phyloP scores from a whole-genome alignment of 768 basidiomycete species.

The Leccinum imitatum region DNA sequence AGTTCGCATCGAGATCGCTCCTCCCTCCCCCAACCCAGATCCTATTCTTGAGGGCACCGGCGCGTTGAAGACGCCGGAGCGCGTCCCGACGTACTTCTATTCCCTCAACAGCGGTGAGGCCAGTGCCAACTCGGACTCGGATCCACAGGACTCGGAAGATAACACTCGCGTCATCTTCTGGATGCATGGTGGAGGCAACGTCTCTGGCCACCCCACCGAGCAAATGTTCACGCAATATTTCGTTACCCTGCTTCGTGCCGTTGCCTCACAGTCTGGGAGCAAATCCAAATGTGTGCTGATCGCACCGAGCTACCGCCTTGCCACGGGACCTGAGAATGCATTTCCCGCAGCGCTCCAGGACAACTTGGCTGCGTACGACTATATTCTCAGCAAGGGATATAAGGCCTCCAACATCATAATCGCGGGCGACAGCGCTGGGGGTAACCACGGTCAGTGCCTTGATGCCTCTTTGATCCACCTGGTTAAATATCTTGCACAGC shows the following conservation, averaged over 20 bases:
- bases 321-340: constrained; percentile 21
- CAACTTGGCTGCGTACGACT: constrained; percentile 25
- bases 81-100: constrained; percentile 24
- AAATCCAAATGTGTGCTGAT: constrained; percentile 11
- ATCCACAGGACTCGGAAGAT: not conserved
- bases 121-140: not conserved
- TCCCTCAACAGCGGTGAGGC: not conserved
- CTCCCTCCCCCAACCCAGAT: constrained; percentile 7
- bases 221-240: constrained; percentile 3
- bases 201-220: constrained; percentile 19
- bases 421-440: constrained; percentile 29
- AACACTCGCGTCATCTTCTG: constrained; percentile 22
- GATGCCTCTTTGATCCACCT: not conserved
- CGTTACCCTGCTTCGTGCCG: constrained; percentile 8
- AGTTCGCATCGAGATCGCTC: constrained; percentile 18
- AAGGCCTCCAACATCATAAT: constrained; percentile 19
- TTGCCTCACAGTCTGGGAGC: constrained; percentile 3
- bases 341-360: constrained; percentile 28
- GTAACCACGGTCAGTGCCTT: constrained; percentile 22
- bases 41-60: not conserved
- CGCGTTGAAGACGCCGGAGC: constrained; percentile 16
- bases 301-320: constrained; percentile 28
- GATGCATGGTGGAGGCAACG: constrained; percentile 25
- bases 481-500: constrained; percentile 6
- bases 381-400: constrained; percentile 27